phyloP scores from a whole-genome alignment of 2,329 filamentous ascomycete species.

The Claviceps quebecensis region DNA sequence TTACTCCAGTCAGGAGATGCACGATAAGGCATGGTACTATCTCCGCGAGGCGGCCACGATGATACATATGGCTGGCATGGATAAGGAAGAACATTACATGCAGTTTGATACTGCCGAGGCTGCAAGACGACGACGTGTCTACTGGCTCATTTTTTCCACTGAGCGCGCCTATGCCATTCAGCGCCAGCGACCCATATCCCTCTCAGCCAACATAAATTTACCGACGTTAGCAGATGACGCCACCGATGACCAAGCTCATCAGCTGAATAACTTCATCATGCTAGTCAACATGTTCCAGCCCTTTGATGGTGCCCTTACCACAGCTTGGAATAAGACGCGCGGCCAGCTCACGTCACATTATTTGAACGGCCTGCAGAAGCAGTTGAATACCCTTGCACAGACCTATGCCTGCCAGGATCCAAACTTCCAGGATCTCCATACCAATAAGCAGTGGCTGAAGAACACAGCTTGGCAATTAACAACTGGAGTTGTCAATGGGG shows the following conservation, averaged over 20 bases:
- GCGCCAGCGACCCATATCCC: constrained; percentile 52
- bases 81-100: constrained; percentile 48
- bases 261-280: constrained; percentile 42
- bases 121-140: constrained; percentile 50
- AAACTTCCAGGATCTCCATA: constrained; percentile 39
- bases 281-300: constrained; percentile 50
- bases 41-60: constrained; percentile 65
- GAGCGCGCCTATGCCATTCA: constrained; percentile 63
- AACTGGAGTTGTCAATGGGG: constrained; percentile 31
- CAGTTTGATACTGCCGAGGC: constrained; percentile 45
- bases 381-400: constrained; percentile 42
- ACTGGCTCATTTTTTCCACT: constrained; percentile 58
- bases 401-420: constrained; percentile 38
- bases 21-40: constrained; percentile 68
- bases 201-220: constrained; percentile 55
- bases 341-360: constrained; percentile 42
- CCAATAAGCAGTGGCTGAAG: constrained; percentile 53
- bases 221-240: constrained; percentile 48
- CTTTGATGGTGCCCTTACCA: constrained; percentile 51
- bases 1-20: constrained; percentile 56
- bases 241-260: constrained; percentile 37
- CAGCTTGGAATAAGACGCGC: constrained; percentile 52
- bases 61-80: constrained; percentile 44
- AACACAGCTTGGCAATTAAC: constrained; percentile 50
- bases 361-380: constrained; percentile 45